Evolutionary conservation across 805 yeast genomes (phyloP).

Genomic region (Saturnispora diversa): DNA sequence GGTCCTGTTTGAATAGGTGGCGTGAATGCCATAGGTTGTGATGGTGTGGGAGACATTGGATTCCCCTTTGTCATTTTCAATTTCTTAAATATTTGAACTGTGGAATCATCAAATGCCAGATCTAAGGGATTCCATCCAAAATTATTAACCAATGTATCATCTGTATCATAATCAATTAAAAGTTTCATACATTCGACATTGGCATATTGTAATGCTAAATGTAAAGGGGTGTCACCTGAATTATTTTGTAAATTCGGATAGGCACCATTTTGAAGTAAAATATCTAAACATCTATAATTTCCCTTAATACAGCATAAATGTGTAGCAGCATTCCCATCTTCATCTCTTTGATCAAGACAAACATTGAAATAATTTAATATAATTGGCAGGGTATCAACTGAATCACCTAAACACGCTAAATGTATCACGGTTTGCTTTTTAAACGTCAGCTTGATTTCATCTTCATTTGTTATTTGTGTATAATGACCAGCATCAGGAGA

Average conservation of each 20-base stretch:
- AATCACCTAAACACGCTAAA: slow-evolving; percentile 46
- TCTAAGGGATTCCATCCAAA: slow-evolving; percentile 64
- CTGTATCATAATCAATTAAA: slow-evolving; percentile 42
- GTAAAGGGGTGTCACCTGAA: slow-evolving; percentile 77
- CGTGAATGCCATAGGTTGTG: slow-evolving; percentile 13
- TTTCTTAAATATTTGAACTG: slow-evolving; percentile 35
- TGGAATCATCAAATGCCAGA: slow-evolving; percentile 46
- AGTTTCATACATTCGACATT: slow-evolving; percentile 47
- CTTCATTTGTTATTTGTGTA: slow-evolving; percentile 27
- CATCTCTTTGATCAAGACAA: slow-evolving; percentile 41
- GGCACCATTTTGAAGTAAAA: slow-evolving; percentile 68
- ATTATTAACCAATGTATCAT: slow-evolving; percentile 41
- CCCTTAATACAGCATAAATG: slow-evolving; percentile 60
- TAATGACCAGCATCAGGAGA: slow-evolving; percentile 10
- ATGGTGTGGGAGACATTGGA: slow-evolving; percentile 16
- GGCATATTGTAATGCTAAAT: slow-evolving; percentile 71
- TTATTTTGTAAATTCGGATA: slow-evolving; percentile 64
- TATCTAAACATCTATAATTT: slow-evolving; percentile 51
- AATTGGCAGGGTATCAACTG: slow-evolving; percentile 62
- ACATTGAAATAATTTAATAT: slow-evolving; percentile 54
- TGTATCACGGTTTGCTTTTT: slow-evolving; percentile 62
- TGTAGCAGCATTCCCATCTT: slow-evolving; percentile 50
- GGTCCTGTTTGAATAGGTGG: slow-evolving; percentile 16
- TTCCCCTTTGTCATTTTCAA: slow-evolving; percentile 23
- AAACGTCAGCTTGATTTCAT: slow-evolving; percentile 39